phyloP scores from a whole-genome alignment of 1,139 yeast genomes.

The Suhomyces wounanorum region DNA sequence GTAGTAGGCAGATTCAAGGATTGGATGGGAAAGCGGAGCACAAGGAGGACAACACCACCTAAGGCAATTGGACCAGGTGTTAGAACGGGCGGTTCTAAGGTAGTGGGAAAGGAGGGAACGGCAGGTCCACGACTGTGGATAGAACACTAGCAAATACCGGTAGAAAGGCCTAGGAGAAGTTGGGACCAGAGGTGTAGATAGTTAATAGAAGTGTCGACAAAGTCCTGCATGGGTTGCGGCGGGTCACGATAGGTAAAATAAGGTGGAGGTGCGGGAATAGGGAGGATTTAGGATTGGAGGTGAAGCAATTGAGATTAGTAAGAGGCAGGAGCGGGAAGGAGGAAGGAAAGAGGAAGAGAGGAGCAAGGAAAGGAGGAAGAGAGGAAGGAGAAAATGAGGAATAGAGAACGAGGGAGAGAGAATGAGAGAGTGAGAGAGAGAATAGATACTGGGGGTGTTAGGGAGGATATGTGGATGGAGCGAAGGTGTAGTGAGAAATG shows the following conservation, averaged over 20 bases:
- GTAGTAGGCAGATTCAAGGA: not conserved
- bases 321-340: not conserved
- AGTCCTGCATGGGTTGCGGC: conserved; percentile 1
- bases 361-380: not conserved
- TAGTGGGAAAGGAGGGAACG: not conserved
- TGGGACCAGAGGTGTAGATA: not conserved
- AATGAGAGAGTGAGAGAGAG: not conserved
- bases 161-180: not conserved
- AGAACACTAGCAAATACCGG: not conserved
- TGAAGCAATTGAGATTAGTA: no score
- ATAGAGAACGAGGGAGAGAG: not conserved
- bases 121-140: conserved; percentile 1
- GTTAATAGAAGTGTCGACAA: not conserved
- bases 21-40: not conserved
- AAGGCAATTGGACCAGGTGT: not conserved
- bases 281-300: not conserved
- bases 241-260: not conserved
- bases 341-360: not conserved
- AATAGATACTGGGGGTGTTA: no score
- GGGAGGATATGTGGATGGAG: no score
- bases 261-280: not conserved
- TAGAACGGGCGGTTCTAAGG: not conserved
- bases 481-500: no score
- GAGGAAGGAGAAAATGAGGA: not conserved
- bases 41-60: not conserved